These are phyloP conservation scores for Ganoderma lucidum DNA, from an alignment of 1,284 basidiomycete genomes.

Conservation along the genomic window DNA sequence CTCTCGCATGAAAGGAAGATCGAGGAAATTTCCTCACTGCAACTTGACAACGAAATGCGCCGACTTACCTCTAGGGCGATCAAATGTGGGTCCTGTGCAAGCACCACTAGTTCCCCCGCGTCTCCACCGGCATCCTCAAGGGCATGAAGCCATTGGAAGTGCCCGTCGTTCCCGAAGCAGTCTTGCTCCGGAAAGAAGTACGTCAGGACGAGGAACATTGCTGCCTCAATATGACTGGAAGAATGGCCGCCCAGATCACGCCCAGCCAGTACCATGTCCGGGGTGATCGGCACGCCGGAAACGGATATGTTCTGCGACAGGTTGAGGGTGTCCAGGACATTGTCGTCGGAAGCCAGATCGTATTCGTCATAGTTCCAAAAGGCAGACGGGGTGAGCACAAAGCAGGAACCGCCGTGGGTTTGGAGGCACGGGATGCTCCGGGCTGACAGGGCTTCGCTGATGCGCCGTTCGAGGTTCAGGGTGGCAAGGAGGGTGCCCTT, in stretches of 20 bases:
- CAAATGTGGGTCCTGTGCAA: constrained; percentile 66
- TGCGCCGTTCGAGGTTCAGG: constrained; percentile 65
- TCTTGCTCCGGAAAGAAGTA: constrained; percentile 81
- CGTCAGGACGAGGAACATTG: constrained; percentile 76
- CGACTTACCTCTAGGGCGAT: constrained; percentile 74
- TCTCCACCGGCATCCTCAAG: constrained; percentile 57
- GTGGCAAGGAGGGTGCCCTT: constrained; percentile 67
- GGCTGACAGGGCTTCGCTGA: constrained; percentile 55
- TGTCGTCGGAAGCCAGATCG: constrained; percentile 57
- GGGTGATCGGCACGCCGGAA: constrained; percentile 67
- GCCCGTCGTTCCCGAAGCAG: constrained; percentile 69
- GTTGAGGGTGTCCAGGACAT: constrained; percentile 66
- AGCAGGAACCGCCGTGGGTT: constrained; percentile 58
- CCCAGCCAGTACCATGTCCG: constrained; percentile 81
- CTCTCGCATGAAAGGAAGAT: too few relatives aligned
- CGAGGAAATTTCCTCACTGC: too few relatives aligned
- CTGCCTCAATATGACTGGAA: constrained; percentile 61
- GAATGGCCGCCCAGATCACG: constrained; percentile 62
- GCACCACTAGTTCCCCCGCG: constrained; percentile 52
- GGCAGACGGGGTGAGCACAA: constrained; percentile 74
- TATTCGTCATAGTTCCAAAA: constrained; percentile 76
- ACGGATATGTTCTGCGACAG: constrained; percentile 59
- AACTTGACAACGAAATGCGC: not conserved
- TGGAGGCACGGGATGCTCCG: constrained; percentile 60
- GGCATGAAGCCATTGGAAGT: constrained; percentile 67